A percentile compares a stretch with the other conserved stretches of the same genome.
phyloP scores from a whole-genome alignment of 2,329 filamentous ascomycete genomes.

The Venturia nashicola region DNA sequence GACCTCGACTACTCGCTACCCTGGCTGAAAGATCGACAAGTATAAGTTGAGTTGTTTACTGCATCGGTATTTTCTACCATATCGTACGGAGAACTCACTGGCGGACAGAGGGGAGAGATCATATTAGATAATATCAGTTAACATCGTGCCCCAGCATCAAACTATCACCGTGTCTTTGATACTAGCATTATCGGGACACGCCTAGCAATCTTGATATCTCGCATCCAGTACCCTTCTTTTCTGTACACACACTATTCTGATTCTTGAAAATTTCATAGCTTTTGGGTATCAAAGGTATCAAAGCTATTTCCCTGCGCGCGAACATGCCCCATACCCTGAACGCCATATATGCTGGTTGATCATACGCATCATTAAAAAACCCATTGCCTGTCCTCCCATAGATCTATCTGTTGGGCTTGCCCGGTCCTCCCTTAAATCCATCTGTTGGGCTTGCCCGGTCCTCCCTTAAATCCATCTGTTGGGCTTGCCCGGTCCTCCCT shows the following conservation, averaged over 20 bases:
- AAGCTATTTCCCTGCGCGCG: background rate
- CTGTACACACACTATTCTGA: background rate
- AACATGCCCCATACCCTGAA: background rate
- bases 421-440: slow-evolving; percentile 3
- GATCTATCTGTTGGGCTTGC: background rate
- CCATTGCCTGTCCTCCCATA: background rate
- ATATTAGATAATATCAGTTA: too few species aligned
- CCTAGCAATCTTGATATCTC: background rate
- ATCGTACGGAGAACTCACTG: too few species aligned
- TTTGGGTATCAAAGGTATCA: background rate
- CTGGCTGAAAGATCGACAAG: background rate
- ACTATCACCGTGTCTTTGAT: too few species aligned
- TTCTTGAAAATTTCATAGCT: background rate
- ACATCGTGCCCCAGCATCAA: too few species aligned
- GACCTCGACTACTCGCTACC: background rate
- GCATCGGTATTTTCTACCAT: background rate
- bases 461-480: slow-evolving; percentile 5
- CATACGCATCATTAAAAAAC: background rate
- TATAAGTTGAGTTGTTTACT: background rate
- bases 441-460: background rate
- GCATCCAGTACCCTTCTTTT: background rate
- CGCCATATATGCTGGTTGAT: background rate
- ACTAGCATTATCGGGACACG: too few species aligned
- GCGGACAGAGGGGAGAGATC: too few species aligned
- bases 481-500: background rate